Conservation (phyloP, 495 filamentous ascomycete genomes). For the Penicillium lagena region DNA sequence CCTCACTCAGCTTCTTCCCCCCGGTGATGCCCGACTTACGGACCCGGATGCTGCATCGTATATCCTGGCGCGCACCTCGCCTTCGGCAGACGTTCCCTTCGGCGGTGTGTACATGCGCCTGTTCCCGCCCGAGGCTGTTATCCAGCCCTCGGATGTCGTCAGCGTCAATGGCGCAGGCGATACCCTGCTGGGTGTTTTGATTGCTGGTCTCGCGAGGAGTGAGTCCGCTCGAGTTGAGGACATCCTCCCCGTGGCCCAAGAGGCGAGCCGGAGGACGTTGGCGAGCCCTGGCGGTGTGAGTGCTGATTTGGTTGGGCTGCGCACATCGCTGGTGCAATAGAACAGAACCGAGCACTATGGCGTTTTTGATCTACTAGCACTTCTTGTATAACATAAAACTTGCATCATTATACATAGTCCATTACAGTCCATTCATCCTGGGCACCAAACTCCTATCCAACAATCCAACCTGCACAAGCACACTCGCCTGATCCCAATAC, state of each 20-base stretch:
- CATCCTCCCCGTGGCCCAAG: constrained; percentile 51
- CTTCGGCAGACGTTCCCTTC: constrained; percentile 43
- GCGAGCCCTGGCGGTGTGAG: constrained; percentile 68
- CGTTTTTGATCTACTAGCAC: not conserved
- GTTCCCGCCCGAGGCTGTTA: constrained; percentile 60
- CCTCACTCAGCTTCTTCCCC: constrained; percentile 59
- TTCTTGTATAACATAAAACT: not conserved
- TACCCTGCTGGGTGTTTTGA: constrained; percentile 77
- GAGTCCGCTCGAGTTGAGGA: constrained; percentile 26
- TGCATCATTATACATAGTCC: constrained; percentile 14
- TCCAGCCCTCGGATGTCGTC: constrained; percentile 56
- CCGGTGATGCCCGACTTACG: constrained; percentile 57
- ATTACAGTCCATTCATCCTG: not conserved
- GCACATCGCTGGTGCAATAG: not conserved
- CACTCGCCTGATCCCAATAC: constrained; percentile 80
- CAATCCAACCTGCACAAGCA: constrained; percentile 69
- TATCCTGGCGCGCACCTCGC: constrained; percentile 53
- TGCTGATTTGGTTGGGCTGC: constrained; percentile 17
- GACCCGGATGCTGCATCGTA: constrained; percentile 55
- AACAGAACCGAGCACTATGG: no score
- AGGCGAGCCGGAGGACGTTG: constrained; percentile 69
- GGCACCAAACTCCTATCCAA: constrained; percentile 54
- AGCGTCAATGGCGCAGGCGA: constrained; percentile 95
- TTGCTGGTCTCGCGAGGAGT: constrained; percentile 54
- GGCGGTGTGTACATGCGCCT: constrained; percentile 83